phyloP scores from a whole-genome alignment of 148 eudicot genomes.

The Hydrangea macrophylla region DNA sequence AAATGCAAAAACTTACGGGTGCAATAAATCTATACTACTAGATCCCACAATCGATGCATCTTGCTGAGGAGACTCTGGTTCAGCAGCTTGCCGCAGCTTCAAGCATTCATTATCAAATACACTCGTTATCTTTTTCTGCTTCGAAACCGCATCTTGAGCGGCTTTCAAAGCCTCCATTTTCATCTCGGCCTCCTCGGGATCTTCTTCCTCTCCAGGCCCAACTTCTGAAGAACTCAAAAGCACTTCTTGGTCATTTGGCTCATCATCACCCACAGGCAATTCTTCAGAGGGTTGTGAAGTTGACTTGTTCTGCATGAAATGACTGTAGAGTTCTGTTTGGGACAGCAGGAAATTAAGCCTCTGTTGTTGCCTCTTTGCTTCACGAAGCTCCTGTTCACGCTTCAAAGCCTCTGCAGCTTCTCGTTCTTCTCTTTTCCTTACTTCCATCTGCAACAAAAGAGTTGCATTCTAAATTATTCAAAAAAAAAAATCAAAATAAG shows the following conservation, averaged over 20 bases:
- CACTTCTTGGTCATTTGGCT: constrained; percentile 42
- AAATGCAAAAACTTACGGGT: constrained; percentile 62
- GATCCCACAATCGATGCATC: constrained; percentile 68
- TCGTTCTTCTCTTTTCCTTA: constrained; percentile 82
- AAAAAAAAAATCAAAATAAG: background rate
- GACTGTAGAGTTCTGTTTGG: constrained; percentile 96
- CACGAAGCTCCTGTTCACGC: constrained; percentile 94
- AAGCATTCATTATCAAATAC: constrained; percentile 86
- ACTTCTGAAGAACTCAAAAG: constrained; percentile 35
- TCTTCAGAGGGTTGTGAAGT: constrained; percentile 51
- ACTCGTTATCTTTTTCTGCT: constrained; percentile 81
- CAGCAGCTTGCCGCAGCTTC: constrained; percentile 62
- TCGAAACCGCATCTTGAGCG: constrained; percentile 96
- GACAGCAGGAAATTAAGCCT: constrained; percentile 94
- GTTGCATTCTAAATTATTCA: background rate
- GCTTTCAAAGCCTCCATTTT: constrained; percentile 88
- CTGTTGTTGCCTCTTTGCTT: constrained; percentile 91
- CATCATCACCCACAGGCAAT: constrained; percentile 42
- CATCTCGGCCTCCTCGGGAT: constrained; percentile 78
- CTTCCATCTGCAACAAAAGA: constrained; percentile 66
- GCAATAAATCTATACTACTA: constrained; percentile 82
- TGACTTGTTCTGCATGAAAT: constrained; percentile 95
- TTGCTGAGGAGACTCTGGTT: constrained; percentile 43
- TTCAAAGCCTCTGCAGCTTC: constrained; percentile 98
- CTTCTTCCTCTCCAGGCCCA: constrained; percentile 58